Evolutionary conservation across 257 asterid species (phyloP), one percentile per base, ranked within the genome.

Genomic region (Plantago major): DNA sequence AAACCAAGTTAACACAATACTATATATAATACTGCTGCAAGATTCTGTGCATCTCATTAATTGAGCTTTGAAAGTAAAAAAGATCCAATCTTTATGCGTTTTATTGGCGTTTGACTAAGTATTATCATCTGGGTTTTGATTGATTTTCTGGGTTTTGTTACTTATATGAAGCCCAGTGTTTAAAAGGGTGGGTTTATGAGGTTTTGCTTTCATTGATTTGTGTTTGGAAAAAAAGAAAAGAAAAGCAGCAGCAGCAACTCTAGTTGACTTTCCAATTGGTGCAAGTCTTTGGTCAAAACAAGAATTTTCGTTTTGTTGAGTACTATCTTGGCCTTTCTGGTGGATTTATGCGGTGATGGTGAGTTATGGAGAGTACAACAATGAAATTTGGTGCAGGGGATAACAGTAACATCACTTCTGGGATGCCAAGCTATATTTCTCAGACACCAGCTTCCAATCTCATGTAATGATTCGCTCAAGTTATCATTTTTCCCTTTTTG

Each of bases 371-470:
- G 64, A 78, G 81, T 52, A 68, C 77, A 70, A 71, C 69, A 9
- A 59, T 80, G 64, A 74, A 73, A 48, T 53, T 74, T 88, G 85
- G 84, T 75, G 81, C 70, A 69, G 78, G 80, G 67, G 82, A 64
- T 55, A 73, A 76, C 57, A 67, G 53, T 52, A 71, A 76, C 54
- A 71, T 55, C 57, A 17, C 68, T 73, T 63, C 81, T 77, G 89
- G 71, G 83, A 40, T 58, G 37, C 95, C 98, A 67, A 88, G 95
- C 84, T 88, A 88, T 76, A 67, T 76, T 74, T 76, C 94, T 70
- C 93, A 81, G 71, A 52, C 82, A 26, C 79, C 85, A 51, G 64
- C 63, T 76, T 70, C 88, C 50, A 82, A 74, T 78, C 75, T 78
- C 70, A 88, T 82, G 98, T 86, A 84, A 71, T 14, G 60, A 44